Percentiles rank a stretch among this genome's conserved stretches.
Evolutionary conservation across 805 yeast genomes (phyloP).

Genomic region (Wickerhamia fluorescens): DNA sequence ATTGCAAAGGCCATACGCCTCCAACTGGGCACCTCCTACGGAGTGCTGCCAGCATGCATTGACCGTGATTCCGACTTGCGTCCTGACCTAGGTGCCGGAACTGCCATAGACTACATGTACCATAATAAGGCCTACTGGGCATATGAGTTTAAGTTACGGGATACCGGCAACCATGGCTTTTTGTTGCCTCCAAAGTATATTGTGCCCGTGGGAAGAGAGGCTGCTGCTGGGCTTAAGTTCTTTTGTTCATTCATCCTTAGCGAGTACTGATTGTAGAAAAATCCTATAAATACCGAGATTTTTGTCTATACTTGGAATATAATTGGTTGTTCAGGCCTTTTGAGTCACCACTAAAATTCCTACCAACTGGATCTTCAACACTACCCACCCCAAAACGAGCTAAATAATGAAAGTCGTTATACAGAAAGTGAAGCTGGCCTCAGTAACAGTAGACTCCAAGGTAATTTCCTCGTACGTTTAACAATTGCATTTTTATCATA

Average conservation of each 20-base stretch:
- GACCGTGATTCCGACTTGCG: constrained; percentile 68
- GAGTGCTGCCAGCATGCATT: constrained; percentile 70
- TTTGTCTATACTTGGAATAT: too few species aligned
- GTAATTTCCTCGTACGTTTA: constrained; percentile 53
- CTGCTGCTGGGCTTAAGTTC: constrained; percentile 59
- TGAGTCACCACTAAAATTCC: too few species aligned
- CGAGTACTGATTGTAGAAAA: constrained; percentile 3
- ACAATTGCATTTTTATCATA: background rate
- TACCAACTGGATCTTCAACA: too few species aligned
- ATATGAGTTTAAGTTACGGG: constrained; percentile 73
- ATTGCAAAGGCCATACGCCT: constrained; percentile 65
- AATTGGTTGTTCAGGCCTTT: too few species aligned
- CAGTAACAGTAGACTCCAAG: constrained; percentile 73
- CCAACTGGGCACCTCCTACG: constrained; percentile 55
- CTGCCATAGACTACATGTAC: constrained; percentile 78
- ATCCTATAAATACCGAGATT: background rate
- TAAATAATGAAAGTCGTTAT: constrained; percentile 74
- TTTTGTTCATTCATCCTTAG: constrained; percentile 38
- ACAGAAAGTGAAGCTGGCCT: constrained; percentile 82
- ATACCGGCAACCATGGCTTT: constrained; percentile 78
- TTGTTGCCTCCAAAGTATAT: constrained; percentile 65
- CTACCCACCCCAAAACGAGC: too few species aligned
- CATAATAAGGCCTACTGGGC: constrained; percentile 81
- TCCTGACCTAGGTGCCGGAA: constrained; percentile 74
- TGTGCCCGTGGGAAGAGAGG: constrained; percentile 70